These are phyloP conservation scores for Blyttiomyces sp. DNA, from an alignment of 371 early-diverging fungal genomes.

Conservation along the genomic window DNA sequence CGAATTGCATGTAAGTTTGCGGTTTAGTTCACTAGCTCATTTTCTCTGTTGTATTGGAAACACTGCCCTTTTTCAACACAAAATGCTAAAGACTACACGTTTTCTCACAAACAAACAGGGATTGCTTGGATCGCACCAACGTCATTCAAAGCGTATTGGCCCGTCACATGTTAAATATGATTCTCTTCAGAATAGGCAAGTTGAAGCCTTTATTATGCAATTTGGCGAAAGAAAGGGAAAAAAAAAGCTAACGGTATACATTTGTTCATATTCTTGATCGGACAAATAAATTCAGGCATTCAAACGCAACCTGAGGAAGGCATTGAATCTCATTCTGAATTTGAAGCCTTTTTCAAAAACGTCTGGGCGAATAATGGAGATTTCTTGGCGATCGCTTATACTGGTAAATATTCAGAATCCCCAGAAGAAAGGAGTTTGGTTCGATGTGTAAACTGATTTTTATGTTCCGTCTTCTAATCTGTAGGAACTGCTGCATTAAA, in stretches of 20 bases:
- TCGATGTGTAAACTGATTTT: no score
- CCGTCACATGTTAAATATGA: conserved; percentile 9
- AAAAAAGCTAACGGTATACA: no score
- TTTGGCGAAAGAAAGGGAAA: neutral
- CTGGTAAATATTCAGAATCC: no score
- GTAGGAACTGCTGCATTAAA: conserved; percentile 67
- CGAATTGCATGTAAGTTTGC: conserved; percentile 86
- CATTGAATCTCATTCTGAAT: conserved; percentile 53
- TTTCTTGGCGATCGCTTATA: conserved; percentile 61
- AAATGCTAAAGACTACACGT: no score
- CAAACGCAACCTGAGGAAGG: conserved; percentile 61
- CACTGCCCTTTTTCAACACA: no score
- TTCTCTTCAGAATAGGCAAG: conserved; percentile 7
- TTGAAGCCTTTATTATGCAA: neutral
- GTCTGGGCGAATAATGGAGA: conserved; percentile 70
- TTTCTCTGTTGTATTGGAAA: neutral
- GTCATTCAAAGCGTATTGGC: conserved; percentile 73
- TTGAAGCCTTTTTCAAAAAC: conserved; percentile 61
- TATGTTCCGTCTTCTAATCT: conserved; percentile 36
- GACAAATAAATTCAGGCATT: conserved; percentile 27
- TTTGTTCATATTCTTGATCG: neutral
- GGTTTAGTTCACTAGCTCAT: neutral
- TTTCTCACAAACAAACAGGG: conserved; percentile 54
- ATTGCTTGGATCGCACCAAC: conserved; percentile 99
- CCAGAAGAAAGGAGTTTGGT: no score